Base-by-base conservation (phyloP, 148 eudicot genomes). In the Oxyria digyna region DNA sequence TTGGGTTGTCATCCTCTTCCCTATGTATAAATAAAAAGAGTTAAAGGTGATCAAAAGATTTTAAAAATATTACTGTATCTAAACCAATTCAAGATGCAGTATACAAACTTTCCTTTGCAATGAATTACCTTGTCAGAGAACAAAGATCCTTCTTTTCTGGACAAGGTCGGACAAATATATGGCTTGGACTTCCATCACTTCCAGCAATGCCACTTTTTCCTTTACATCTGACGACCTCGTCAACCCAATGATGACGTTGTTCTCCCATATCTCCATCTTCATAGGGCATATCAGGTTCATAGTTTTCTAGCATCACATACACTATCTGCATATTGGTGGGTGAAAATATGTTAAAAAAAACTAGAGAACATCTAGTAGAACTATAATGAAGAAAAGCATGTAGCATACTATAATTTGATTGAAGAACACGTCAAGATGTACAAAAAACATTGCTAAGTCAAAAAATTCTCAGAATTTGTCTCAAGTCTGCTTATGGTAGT, bases 181-280 rank as follows among this genome's bases (percentile, higher is more conserved):
- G 57, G 75, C 85, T 72, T 72, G 81, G 62, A 71, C 77, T 77
- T 75, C 82, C 84, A 78, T 65, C 78, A 64, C 82, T 86, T 69
- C 72, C 74, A 38, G 73, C 74, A 68, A 81, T 78, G 41, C 74
- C 76, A 41, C 74, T 79, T 74, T 85, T 81, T 73, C 90, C 96
- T 74, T 85, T 92, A 76, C 87, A 80, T 80, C 97, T 82, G 63
- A 89, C 81, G 37, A 94, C 97, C 79, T 94, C 99, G 80, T 91
- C 81, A 62, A 91, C 89, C 99, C 99, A 91, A 67, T 91, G 85
- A 77, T 87, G 91, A 71, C 89, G 88, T 57, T 78, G 78, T 62
- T 81, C 89, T 67, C 83, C 85, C 67, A 75, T 71, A 50, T 82
- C 84, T 72, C 78, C 92, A 42, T 74, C 78, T 67, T 81, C 91